phyloP scores from a whole-genome alignment of 306 rosid genomes.

The Lathyrus tuberosus region DNA sequence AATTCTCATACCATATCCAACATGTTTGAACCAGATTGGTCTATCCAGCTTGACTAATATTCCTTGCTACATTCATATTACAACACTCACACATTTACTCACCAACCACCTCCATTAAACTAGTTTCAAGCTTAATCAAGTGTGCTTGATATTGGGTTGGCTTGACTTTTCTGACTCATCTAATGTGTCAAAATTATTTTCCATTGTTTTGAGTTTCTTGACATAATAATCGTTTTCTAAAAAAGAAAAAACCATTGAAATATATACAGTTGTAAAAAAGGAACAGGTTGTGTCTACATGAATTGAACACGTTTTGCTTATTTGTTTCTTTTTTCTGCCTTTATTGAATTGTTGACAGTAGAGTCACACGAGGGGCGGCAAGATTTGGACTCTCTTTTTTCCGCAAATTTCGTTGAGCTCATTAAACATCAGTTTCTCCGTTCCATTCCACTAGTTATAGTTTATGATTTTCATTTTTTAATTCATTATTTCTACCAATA shows the following conservation, averaged over 20 bases:
- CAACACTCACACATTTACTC: too few species aligned
- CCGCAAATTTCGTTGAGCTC: constrained; percentile 41
- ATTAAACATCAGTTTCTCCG: neutral
- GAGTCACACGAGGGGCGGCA: constrained; percentile 40
- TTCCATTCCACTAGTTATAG: neutral
- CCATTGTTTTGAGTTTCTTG: neutral
- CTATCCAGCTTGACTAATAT: too few species aligned
- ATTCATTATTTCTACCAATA: too few species aligned
- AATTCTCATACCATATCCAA: too few species aligned
- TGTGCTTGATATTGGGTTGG: neutral
- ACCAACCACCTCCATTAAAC: too few species aligned
- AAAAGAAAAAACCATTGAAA: neutral
- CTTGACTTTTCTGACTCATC: neutral
- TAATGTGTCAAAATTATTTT: neutral
- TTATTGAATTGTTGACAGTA: neutral
- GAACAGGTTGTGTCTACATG: constrained; percentile 47
- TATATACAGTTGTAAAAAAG: constrained; percentile 14
- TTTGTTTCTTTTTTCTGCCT: constrained; percentile 11
- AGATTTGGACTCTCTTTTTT: constrained; percentile 16
- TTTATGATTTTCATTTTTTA: too few species aligned
- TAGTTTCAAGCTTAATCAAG: neutral
- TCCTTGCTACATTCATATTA: too few species aligned
- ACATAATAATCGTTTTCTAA: neutral
- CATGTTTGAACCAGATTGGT: too few species aligned
- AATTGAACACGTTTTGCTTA: constrained; percentile 59